Percentiles rank a stretch among this genome's conserved stretches.
These are phyloP conservation scores for Kodamaea sp. DNA, from an alignment of 1,139 yeast genomes.

Conservation along the genomic window DNA sequence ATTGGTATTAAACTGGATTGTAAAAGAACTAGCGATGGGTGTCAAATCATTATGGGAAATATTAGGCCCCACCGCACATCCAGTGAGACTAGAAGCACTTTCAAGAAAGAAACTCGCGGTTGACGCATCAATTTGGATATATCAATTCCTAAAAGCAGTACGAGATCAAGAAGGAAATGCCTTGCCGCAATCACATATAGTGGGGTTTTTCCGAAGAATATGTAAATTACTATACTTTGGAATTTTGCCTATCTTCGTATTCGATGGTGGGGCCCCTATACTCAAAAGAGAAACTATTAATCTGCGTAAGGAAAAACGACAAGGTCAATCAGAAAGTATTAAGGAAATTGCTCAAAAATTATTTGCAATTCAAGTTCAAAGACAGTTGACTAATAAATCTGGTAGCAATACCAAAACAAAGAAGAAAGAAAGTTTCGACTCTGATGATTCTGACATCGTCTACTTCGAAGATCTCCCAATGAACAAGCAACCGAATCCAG, in stretches of 20 bases:
- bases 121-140: constrained; percentile 98
- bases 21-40: constrained; percentile 57
- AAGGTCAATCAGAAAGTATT: constrained; percentile 70
- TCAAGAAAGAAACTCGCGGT: constrained; percentile 78
- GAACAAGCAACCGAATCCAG: constrained; percentile 11
- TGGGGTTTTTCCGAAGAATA: constrained; percentile 91
- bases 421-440: constrained; percentile 1
- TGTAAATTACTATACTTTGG: constrained; percentile 90
- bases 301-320: constrained; percentile 66
- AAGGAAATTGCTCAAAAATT: constrained; percentile 74
- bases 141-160: constrained; percentile 93
- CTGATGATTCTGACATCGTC: constrained; percentile 22
- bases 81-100: constrained; percentile 83
- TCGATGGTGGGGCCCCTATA: constrained; percentile 95
- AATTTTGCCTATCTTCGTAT: constrained; percentile 87
- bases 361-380: constrained; percentile 75
- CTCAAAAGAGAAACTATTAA: constrained; percentile 74
- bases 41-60: constrained; percentile 94
- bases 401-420: neutral
- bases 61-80: constrained; percentile 84
- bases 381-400: constrained; percentile 38
- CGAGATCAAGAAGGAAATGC: constrained; percentile 83
- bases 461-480: constrained; percentile 44
- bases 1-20: too few species aligned
- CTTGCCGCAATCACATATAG: constrained; percentile 75